Conservation (phyloP, 140 eudicot species). For the Cichorium intybus region DNA sequence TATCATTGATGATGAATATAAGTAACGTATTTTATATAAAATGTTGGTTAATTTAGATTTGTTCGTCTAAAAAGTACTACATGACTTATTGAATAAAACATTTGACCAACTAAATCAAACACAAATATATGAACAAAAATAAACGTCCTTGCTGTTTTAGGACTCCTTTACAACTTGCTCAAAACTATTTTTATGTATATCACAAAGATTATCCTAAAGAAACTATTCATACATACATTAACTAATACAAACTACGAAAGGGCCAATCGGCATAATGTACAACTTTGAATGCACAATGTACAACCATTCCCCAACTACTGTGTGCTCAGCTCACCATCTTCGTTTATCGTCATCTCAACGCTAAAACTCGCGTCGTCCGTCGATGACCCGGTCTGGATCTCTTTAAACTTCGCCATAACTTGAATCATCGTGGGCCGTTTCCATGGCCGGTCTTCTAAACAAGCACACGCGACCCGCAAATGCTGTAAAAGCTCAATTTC, state of each 20-base stretch:
- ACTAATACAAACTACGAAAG: no score
- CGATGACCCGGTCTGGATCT: slow-evolving; percentile 64
- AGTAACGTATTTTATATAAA: no score
- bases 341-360: slow-evolving; percentile 65
- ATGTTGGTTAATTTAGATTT: no score
- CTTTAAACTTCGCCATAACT: slow-evolving; percentile 78
- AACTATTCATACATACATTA: slow-evolving; percentile 2
- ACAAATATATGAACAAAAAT: no score
- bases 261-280: neutral
- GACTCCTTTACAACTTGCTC: no score
- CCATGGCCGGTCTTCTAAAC: slow-evolving; percentile 73
- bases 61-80: no score
- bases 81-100: no score
- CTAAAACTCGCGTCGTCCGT: slow-evolving; percentile 40
- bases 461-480: slow-evolving; percentile 64
- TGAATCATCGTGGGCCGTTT: slow-evolving; percentile 79
- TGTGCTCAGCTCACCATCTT: slow-evolving; percentile 59
- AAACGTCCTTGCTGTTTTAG: no score
- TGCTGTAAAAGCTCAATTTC: slow-evolving; percentile 66
- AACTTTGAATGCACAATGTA: neutral
- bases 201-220: neutral
- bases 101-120: no score
- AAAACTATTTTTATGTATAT: neutral
- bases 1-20: no score
- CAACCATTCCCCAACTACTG: slow-evolving; percentile 20